Base-by-base conservation (phyloP, 805 yeast genomes). In the Jamesozyma spencerorum region DNA sequence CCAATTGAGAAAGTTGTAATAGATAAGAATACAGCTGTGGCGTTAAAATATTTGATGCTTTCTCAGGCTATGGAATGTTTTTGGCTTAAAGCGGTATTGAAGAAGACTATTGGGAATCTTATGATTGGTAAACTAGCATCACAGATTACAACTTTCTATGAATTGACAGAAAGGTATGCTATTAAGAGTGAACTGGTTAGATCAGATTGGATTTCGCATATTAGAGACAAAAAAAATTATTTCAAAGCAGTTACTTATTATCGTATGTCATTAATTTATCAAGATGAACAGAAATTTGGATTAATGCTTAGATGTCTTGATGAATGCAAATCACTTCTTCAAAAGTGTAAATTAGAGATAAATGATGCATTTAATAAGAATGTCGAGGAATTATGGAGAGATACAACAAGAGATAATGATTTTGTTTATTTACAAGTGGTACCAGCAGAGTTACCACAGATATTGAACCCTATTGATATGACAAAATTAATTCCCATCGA, bases 21-120 rank as follows among this genome's bases (percentile, higher is more conserved):
- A 5, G 33, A 31, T 17, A 12, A 14, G 8, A 31, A 14, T 18
- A 31, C 33, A 14, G 22, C 22, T 12, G 13, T 4, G 24, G 22
- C 22, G 3, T 15, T 34, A 15, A 7, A 20, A 34, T 7, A 56
- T 11, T 53, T 86, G 28, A 74, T 75, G 74, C 54, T 83, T 31
- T 92, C 94, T 0, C 95, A 85, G 52, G 92, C 95, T 0, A 95
- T 87, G 59, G 96, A 88, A 54, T 70, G 77, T 11, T 76, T 81
- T 38, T 87, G 96, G 95, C 77, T 73, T 36, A 79, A 79, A 50
- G 86, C 95, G 0, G 41, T 46, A 6, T 12, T 27, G 1, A 44
- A 43, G 20, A 59, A 68, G 0, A 57, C 62, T 30, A 19, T 43
- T 33, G 81, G 78, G 49, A 77, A 82, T 52, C 64, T 80, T 0